A percentile compares a stretch with the other conserved stretches of the same genome.
phyloP scores from a whole-genome alignment of 2,329 filamentous ascomycete genomes.

The Aureobasidium sp. region DNA sequence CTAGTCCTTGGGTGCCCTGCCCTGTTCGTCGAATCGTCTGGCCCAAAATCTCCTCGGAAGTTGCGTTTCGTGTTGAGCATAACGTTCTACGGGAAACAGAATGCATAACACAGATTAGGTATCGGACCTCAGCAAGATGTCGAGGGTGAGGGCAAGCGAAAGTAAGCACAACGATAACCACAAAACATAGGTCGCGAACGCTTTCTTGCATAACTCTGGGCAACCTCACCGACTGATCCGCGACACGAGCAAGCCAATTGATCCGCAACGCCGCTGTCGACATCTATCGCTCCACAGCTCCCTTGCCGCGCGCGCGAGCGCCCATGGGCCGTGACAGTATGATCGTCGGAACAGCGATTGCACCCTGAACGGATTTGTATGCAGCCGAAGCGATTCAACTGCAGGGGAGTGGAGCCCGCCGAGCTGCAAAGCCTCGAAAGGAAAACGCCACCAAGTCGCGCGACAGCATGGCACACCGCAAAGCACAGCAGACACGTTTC shows the following conservation, averaged over 20 bases:
- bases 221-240: background rate
- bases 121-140: background rate
- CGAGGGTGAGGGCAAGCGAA: background rate
- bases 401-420: constrained; percentile 7
- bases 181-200: background rate
- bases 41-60: background rate
- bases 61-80: background rate
- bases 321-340: background rate
- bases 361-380: background rate
- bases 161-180: background rate
- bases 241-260: background rate
- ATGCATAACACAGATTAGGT: background rate
- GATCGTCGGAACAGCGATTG: background rate
- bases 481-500: background rate
- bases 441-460: background rate
- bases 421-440: background rate
- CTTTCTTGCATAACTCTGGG: background rate
- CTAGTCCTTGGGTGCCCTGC: background rate
- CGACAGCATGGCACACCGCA: background rate
- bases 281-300: background rate
- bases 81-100: background rate
- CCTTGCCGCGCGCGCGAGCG: background rate
- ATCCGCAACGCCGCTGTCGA: background rate
- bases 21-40: background rate
- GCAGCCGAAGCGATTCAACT: constrained; percentile 5